Conservation (phyloP, 306 rosid genomes). For the Elaeagnus macrophylla region DNA sequence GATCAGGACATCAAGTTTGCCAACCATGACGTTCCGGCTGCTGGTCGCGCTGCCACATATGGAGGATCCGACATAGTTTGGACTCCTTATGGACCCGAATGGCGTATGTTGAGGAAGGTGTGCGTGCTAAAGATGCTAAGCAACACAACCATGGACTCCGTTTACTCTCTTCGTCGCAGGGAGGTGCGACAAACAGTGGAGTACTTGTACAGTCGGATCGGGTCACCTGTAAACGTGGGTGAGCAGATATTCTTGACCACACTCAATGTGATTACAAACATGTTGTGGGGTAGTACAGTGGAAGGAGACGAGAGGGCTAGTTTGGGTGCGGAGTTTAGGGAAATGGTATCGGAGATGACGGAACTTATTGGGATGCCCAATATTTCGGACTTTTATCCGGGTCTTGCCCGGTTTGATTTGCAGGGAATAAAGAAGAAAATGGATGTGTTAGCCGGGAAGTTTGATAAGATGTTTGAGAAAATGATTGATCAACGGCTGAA, state of each 20-base stretch:
- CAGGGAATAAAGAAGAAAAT: constrained; percentile 48
- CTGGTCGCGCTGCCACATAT: constrained; percentile 22
- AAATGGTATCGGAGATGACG: constrained; percentile 30
- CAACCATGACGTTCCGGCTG: constrained; percentile 56
- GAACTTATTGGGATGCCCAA: constrained; percentile 41
- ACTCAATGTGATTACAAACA: constrained; percentile 50
- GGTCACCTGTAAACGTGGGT: constrained; percentile 39
- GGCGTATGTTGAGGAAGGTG: constrained; percentile 73
- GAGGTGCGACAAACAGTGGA: constrained; percentile 38
- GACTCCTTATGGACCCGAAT: constrained; percentile 59
- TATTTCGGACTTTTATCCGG: constrained; percentile 53
- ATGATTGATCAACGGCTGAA: constrained; percentile 29
- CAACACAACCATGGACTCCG: constrained; percentile 41
- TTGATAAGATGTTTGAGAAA: constrained; percentile 48
- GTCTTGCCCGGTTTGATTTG: constrained; percentile 56
- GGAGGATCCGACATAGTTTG: constrained; percentile 50
- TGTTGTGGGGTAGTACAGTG: constrained; percentile 61
- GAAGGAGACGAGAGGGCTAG: constrained; percentile 39
- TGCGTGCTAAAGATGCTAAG: constrained; percentile 59
- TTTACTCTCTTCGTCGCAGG: constrained; percentile 41
- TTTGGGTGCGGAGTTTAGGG: constrained; percentile 49
- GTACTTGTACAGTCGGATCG: constrained; percentile 19
- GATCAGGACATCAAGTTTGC: constrained; percentile 56
- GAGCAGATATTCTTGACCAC: constrained; percentile 44
- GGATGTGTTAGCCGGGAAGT: constrained; percentile 7